These are phyloP conservation scores for Boletus vermiculosoides DNA, from an alignment of 768 basidiomycete genomes.

Conservation along the genomic window DNA sequence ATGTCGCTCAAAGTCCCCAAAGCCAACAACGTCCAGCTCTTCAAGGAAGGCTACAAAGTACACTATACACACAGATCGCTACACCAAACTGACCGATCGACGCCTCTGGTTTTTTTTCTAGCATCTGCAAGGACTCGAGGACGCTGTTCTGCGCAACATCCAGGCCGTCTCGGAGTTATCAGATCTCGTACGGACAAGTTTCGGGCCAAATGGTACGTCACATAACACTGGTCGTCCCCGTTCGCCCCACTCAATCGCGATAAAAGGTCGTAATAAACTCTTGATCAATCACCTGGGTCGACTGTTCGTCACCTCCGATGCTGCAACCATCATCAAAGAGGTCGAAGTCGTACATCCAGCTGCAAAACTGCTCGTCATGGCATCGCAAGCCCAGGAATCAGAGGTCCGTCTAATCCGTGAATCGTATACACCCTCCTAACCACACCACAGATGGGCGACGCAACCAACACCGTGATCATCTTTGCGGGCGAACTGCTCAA, in stretches of 20 bases:
- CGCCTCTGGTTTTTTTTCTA: slow-evolving; percentile 20
- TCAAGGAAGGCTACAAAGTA: slow-evolving; percentile 98
- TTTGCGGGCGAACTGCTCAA: slow-evolving; percentile 94
- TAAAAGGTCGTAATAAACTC: slow-evolving; percentile 89
- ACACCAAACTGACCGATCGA: slow-evolving; percentile 4
- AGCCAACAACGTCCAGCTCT: slow-evolving; percentile 82
- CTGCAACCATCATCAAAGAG: slow-evolving; percentile 97
- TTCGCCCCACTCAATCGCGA: slow-evolving; percentile 4
- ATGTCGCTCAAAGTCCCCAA: slow-evolving; percentile 98
- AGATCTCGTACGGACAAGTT: slow-evolving; percentile 93
- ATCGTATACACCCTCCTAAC: slow-evolving; percentile 7
- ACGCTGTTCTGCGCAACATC: slow-evolving; percentile 96
- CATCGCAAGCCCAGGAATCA: slow-evolving; percentile 91
- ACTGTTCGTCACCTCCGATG: slow-evolving; percentile 97
- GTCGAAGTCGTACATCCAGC: slow-evolving; percentile 99
- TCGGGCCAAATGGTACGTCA: slow-evolving; percentile 88
- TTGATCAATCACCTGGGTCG: slow-evolving; percentile 96
- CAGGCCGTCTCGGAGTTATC: slow-evolving; percentile 94
- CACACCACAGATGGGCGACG: slow-evolving; percentile 83
- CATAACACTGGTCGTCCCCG: neutral
- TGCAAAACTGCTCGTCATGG: slow-evolving; percentile 99
- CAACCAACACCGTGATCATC: slow-evolving; percentile 94
- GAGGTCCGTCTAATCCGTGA: slow-evolving; percentile 56
- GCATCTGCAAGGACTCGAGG: slow-evolving; percentile 89
- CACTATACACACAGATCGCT: slow-evolving; percentile 2